Evolutionary conservation across 108 stramenopile genomes (phyloP), one percentile per base, ranked within the genome.

Genomic region (Mediolabrus comicus): DNA sequence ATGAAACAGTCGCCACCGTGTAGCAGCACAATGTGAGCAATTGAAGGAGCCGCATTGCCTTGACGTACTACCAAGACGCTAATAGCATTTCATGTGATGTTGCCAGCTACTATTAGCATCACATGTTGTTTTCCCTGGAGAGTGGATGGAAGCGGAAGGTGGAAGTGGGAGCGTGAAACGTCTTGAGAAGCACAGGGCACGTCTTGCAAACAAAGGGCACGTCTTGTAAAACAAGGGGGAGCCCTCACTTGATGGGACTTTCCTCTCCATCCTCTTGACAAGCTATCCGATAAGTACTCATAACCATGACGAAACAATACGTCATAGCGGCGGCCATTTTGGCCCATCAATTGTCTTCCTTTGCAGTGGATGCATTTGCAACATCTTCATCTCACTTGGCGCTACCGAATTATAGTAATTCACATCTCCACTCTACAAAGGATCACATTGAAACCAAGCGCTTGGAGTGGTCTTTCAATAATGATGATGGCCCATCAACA

Each of bases 241-340:
- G n/a, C n/a, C n/a, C n/a, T n/a, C n/a, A n/a, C 39, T 41, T 12
- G 12, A 41, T 14, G 14, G 14, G 39, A 11, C 14, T 14, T 41
- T 14, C 39, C 39, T 41, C 39, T 14, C 39, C 39, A 12, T 14
- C 39, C 11, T 14, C 39, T 41, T 14, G 39, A 11, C 39, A 41
- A 14, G n/a, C n/a, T n/a, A n/a, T n/a, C n/a, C n/a, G n/a, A n/a
- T n/a, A n/a, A n/a, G n/a, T n/a, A n/a, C n/a, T 38, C 10, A 43
- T 33, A 13, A 43, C 25, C 25, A 69, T 59, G 68, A 43, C 13
- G 27, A 33, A 41, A 19, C 36, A 32, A 16, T 59, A 32, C 25
- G 46, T 33, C 8, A 16, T 51, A 35, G 75, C 75, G 16, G 75
- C 67, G 59, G 75, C 75, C 55, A 32, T 76, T 28, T 43, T 76